Base-by-base conservation (phyloP, 441 rosid genomes). In the Bruguiera hainesii region DNA sequence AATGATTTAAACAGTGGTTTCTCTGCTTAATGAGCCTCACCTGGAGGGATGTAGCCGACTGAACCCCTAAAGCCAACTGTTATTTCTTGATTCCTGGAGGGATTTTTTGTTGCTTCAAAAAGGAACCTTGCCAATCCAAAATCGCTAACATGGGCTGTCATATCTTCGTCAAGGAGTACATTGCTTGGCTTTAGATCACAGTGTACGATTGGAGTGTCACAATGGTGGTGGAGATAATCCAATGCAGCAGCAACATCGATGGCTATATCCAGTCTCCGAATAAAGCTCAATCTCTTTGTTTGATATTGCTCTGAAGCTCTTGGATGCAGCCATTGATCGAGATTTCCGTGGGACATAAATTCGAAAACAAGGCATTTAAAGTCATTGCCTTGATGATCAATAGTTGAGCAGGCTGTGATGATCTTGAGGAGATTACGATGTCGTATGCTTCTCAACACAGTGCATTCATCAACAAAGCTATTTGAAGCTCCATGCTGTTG, bases 1-100 rank as follows among this genome's bases (percentile, higher is more conserved):
- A 33, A 33, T 33, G 37, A 33, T 2, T 33, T 33, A 37, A 37
- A 37, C 0, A 37, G 46, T 9, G 39, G 46, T 11, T 37, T 42
- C 48, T 42, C 18, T 10, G 46, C 15, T 37, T 10, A 37, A 37
- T 3, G 15, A 37, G 11, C 15, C 46, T 49, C 70, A 73, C 77
- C 72, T 58, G 78, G 69, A 20, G 77, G 68, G 58, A 69, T 33
- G 56, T 77, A 73, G 26, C 75, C 75, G 3, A 69, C 23, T 0
- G 77, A 73, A 25, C 77, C 74, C 0, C 42, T 60, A 31, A 68
- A 11, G 4, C 65, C 71, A 59, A 62, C 18, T 1, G 73, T 37
- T 31, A 9, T 9, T 53, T 53, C 56, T 70, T 29, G 60, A 50
- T 25, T n/a, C 15, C n/a, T 61, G 66, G 46, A 42, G 48, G 48